Evolutionary conservation across 805 yeast genomes (phyloP).

Genomic region (Lipomyces mesembrius): DNA sequence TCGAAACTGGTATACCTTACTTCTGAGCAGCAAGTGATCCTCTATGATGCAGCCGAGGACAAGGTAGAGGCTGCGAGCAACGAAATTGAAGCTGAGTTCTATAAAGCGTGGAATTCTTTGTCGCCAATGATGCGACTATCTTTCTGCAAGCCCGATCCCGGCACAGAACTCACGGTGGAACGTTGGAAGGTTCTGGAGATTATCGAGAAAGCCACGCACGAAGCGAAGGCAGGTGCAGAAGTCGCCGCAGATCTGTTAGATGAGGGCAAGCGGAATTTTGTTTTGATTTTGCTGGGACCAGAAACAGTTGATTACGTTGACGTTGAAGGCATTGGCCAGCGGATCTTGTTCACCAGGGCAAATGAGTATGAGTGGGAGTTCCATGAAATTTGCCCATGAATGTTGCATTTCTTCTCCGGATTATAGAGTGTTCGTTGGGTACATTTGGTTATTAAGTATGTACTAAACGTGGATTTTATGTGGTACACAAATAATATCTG

Average conservation of each 20-base stretch:
- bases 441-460: background rate
- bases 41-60: conserved; percentile 24
- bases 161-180: conserved; percentile 21
- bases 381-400: conserved; percentile 29
- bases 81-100: conserved; percentile 18
- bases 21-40: conserved; percentile 5
- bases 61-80: conserved; percentile 15
- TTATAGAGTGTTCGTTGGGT: background rate
- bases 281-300: conserved; percentile 26
- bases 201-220: conserved; percentile 19
- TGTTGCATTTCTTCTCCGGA: background rate
- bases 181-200: conserved; percentile 20
- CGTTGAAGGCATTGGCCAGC: conserved; percentile 30
- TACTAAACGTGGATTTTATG: background rate
- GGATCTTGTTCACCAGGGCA: conserved; percentile 19
- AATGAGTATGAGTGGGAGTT: conserved; percentile 32
- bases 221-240: conserved; percentile 14
- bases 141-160: conserved; percentile 34
- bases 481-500: background rate
- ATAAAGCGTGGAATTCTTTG: conserved; percentile 29
- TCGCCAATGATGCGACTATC: conserved; percentile 31
- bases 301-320: conserved; percentile 28
- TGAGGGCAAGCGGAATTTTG: conserved; percentile 27
- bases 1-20: conserved; percentile 24
- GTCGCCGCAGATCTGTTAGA: conserved; percentile 9